A percentile compares a stretch with the other conserved stretches of the same genome.
Conservation (phyloP, 345 rosid genomes). For the Rhizophora mangle region DNA sequence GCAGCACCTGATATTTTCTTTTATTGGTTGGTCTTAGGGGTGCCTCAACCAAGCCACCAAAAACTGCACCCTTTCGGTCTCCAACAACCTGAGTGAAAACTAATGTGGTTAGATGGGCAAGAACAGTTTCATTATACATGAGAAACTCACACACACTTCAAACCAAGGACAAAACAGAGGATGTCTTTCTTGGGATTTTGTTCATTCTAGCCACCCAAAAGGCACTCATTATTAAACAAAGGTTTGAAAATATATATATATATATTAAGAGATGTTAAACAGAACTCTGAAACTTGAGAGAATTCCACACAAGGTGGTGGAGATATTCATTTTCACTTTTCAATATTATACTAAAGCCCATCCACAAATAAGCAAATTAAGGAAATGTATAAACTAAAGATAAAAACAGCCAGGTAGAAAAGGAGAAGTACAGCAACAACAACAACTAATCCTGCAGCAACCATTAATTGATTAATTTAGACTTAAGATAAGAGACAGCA, state of each 20-base stretch:
- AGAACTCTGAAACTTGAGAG: too few species aligned
- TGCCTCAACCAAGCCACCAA: slow-evolving; percentile 95
- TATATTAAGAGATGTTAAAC: not conserved
- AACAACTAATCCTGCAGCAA: not conserved
- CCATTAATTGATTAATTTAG: not conserved
- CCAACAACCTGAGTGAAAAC: slow-evolving; percentile 70
- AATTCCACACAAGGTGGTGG: too few species aligned
- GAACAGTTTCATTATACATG: not conserved
- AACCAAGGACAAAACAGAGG: too few species aligned
- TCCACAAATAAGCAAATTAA: too few species aligned
- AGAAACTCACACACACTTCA: not conserved
- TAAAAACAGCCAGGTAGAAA: too few species aligned
- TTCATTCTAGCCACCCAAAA: too few species aligned
- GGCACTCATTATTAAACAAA: not conserved
- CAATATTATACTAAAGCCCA: too few species aligned
- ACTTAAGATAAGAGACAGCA: not conserved
- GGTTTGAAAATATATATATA: not conserved
- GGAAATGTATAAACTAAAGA: too few species aligned
- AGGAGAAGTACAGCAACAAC: too few species aligned
- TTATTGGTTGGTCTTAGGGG: slow-evolving; percentile 75
- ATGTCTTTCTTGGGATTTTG: too few species aligned
- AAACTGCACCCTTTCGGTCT: slow-evolving; percentile 83
- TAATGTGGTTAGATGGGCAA: not conserved
- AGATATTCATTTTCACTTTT: too few species aligned
- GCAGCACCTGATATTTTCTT: slow-evolving; percentile 73